Evolutionary conservation across 208 protist genomes (phyloP), one percentile per base, ranked within the genome.

Genomic region (Leishmania mexicana): DNA sequence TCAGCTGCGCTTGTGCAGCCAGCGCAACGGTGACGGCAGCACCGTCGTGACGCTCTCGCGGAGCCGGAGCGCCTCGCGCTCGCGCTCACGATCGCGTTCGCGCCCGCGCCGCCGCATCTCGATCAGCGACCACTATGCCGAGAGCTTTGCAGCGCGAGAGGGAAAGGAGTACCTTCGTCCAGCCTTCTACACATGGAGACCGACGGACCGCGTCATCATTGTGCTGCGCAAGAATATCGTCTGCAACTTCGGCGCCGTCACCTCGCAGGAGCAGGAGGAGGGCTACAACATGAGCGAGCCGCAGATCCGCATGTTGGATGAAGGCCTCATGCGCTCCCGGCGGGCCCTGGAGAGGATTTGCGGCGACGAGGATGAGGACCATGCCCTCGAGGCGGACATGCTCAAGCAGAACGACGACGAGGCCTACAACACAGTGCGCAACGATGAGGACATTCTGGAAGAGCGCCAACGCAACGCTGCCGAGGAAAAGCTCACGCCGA

Each of bases 121-220:
- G 21, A 57, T 65, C n/a, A 84, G 80, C 57, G 80, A 84, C 24
- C 88, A 91, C 76, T 97, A 95, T 82, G 68, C 83, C 71, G 45
- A 83, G 58, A 97, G 94, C 88, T 96, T 96, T 78, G 92, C 94
- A 68, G 87, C 81, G 42, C 81, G 73, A 45, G 88, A 94, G 83
- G 82, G 83, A n/a, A 96, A 95, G 83, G 85, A 91, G 77, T 96
- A 97, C 84, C 85, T 97, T 31, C 87, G 83, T 47, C 83, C 90
- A 8, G 94, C 94, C 57, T 97, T 93, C 81, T 91, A 92, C 79
- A 74, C 75, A 47, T 97, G 94, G 94, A 79, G 85, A 72, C 94
- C 94, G 47, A 96, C 92, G 10, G 86, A 92, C 53, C 92, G 89
- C 74, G 85, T 91, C 73, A 92, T 95, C 58, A 87, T 94, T 35